Base-by-base conservation (phyloP, 1,139 yeast genomes). In the Suhomyces panamericanus region DNA sequence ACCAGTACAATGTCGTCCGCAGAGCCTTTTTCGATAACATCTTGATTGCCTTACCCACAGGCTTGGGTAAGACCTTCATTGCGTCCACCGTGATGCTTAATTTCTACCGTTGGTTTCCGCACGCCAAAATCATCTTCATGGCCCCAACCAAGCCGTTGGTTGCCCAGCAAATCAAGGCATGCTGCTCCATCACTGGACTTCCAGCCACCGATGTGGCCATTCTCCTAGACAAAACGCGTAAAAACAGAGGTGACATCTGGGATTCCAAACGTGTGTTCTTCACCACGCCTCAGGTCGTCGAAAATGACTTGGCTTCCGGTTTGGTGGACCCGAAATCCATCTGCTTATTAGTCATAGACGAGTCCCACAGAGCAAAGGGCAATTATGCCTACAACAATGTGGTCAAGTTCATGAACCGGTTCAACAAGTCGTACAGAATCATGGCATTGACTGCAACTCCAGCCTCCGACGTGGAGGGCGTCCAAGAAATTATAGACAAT, bases 81-180 rank as follows among this genome's bases (percentile, higher is more conserved):
- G 98, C 99, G 2, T 83, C 95, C 35, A 85, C 96, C 0, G 95
- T 93, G 26, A 95, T 95, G 89, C 73, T 91, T 46, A 95, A 95
- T 60, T 95, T 79, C 66, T 83, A 79, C 55, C 69, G 96, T 41
- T 95, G 99, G 99, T 87, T 84, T 40, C 80, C 79, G 8, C 65
- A 69, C 12, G 81, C 90, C 5, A 93, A 90, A 59, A 81, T 93
- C 51, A 78, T 95, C 6, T 95, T 95, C 60, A 84, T 93, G 85
- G 99, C 99, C 0, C 99, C 99, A 0, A 95, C 99, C 0, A 75
- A 90, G 53, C 99, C 99, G 0, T 73, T 95, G 48, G 99, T 95
- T n/a, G 93, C 96, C 0, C 99, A 95, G 64, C 99, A 95, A 63
- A 87, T 93, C 54, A 87, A 87, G 57, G 98, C 98, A 0, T 93